Conservation (phyloP, 495 filamentous ascomycete species). For the Sporormia fimetaria region DNA sequence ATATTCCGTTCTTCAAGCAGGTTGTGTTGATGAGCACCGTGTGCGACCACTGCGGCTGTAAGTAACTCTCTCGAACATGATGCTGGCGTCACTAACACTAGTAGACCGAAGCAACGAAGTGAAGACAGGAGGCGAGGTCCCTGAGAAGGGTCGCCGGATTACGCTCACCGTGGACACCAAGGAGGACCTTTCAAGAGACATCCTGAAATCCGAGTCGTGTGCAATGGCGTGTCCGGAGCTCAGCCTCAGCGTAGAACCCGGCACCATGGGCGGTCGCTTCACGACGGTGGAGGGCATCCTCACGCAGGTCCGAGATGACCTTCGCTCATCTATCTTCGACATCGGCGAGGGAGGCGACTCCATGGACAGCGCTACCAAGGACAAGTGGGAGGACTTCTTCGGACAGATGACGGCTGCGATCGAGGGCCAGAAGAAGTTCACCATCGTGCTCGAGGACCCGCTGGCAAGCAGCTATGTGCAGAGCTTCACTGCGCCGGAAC, state of each 20-base stretch:
- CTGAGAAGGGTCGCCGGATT: constrained; percentile 74
- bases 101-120: constrained; percentile 76
- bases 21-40: constrained; percentile 83
- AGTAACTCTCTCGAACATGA: constrained; percentile 1
- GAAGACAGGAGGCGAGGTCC: constrained; percentile 89
- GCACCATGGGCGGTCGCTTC: constrained; percentile 91
- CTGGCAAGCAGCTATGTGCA: constrained; percentile 89
- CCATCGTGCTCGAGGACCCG: constrained; percentile 77
- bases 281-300: constrained; percentile 92
- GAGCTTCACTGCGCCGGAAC: constrained; percentile 58
- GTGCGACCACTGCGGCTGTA: constrained; percentile 76
- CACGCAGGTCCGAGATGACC: constrained; percentile 84
- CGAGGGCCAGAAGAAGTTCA: constrained; percentile 68
- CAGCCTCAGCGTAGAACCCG: constrained; percentile 69
- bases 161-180: constrained; percentile 58
- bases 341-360: constrained; percentile 60
- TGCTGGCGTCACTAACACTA: neutral
- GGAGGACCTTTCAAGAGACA: constrained; percentile 80
- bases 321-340: constrained; percentile 77
- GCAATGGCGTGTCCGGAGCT: constrained; percentile 74
- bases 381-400: constrained; percentile 76
- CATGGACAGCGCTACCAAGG: constrained; percentile 47
- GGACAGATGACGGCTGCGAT: constrained; percentile 62
- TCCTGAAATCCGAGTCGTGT: constrained; percentile 93
- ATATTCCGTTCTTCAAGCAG: constrained; percentile 93